Percentiles rank a stretch among this genome's conserved stretches.
Evolutionary conservation across 139 green algal genomes (phyloP).

Genomic region (Coccomyxa sp.): DNA sequence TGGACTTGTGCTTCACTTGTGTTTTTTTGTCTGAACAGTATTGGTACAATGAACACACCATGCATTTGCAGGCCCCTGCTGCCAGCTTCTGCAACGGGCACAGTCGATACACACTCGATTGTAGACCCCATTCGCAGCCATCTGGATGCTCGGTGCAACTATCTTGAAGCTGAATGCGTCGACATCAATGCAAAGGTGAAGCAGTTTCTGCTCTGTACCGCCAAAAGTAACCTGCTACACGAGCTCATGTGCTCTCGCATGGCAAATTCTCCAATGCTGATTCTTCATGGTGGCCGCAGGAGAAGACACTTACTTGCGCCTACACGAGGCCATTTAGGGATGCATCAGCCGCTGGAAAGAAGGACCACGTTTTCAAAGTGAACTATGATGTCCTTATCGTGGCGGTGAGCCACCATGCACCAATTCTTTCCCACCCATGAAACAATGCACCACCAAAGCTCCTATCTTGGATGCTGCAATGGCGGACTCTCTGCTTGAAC

Average conservation of each 20-base stretch:
- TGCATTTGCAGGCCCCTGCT: neutral
- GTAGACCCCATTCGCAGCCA: conserved; percentile 31
- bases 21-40: too few relatives aligned
- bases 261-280: neutral
- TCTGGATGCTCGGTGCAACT: conserved; percentile 1
- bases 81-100: conserved; percentile 21
- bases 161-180: neutral
- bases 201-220: neutral
- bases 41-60: too few relatives aligned
- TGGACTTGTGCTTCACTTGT: too few relatives aligned
- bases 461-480: neutral
- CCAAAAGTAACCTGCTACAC: too few relatives aligned
- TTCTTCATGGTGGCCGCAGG: conserved; percentile 14
- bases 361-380: conserved; percentile 39
- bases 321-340: conserved; percentile 20
- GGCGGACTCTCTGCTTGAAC: neutral
- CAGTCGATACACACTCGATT: conserved; percentile 22
- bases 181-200: neutral
- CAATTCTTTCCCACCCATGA: too few relatives aligned
- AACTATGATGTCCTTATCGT: conserved; percentile 62
- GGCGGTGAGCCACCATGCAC: conserved; percentile 35
- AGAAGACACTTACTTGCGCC: conserved; percentile 48
- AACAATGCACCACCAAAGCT: too few relatives aligned
- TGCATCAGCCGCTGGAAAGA: neutral
- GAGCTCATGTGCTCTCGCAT: too few relatives aligned